Evolutionary conservation across 192 early-diverging fungal genomes (phyloP).

Genomic region (Umbelopsis ramanniana): DNA sequence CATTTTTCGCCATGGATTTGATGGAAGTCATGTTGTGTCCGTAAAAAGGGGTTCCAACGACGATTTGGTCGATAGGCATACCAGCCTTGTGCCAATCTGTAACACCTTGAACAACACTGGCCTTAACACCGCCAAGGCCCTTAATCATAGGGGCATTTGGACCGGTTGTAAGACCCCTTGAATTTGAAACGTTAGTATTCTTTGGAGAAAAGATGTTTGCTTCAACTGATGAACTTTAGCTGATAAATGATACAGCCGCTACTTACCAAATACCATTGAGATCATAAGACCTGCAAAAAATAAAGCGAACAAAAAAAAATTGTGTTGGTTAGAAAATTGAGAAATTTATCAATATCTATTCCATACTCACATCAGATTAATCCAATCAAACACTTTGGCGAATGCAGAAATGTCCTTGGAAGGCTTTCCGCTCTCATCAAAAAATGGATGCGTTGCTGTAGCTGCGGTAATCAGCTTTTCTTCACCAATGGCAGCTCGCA

Average conservation of each 20-base stretch:
- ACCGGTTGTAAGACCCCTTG: conserved; percentile 53
- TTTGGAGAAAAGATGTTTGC: neutral
- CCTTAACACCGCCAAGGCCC: conserved; percentile 3
- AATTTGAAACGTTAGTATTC: neutral
- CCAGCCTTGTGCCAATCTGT: conserved; percentile 49
- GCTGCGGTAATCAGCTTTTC: conserved; percentile 64
- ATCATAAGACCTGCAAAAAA: conserved; percentile 6
- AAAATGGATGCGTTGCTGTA: conserved; percentile 63
- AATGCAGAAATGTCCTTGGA: conserved; percentile 59
- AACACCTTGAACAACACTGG: conserved; percentile 42
- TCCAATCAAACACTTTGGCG: conserved; percentile 56
- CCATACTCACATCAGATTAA: conserved; percentile 59
- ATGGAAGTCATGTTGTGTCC: conserved; percentile 42
- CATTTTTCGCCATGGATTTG: conserved; percentile 17
- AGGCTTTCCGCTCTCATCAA: conserved; percentile 50
- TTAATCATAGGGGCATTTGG: conserved; percentile 62
- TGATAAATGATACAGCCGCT: neutral
- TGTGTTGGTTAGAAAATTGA: neutral
- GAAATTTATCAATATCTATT: neutral
- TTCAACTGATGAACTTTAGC: neutral
- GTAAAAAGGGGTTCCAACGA: conserved; percentile 48
- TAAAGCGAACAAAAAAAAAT: too few relatives aligned
- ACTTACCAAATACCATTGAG: conserved; percentile 23
- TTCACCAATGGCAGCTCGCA: conserved; percentile 50
- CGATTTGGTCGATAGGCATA: conserved; percentile 50